These are phyloP conservation scores for Ophiostoma tasmaniense DNA, from an alignment of 2,329 filamentous ascomycete genomes.

Conservation along the genomic window DNA sequence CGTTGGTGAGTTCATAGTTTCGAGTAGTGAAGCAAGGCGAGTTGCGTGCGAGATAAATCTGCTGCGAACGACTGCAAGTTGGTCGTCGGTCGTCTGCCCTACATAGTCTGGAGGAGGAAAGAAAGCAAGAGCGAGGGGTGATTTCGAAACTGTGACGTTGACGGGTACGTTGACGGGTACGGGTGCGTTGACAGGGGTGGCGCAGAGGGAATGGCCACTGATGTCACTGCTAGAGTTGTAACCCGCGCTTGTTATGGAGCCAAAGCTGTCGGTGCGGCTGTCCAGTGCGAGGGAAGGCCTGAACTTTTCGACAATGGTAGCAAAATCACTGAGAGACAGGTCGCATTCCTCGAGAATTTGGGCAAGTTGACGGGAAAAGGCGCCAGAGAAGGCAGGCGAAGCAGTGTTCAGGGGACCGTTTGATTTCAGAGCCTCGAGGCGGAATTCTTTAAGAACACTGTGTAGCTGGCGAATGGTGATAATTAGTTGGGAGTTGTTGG, in stretches of 20 bases:
- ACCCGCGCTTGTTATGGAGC: constrained; percentile 1
- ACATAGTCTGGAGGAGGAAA: not conserved
- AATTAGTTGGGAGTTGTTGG: constrained; percentile 42
- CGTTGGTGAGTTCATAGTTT: constrained; percentile 37
- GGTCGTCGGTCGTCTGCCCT: not conserved
- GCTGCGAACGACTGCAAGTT: not conserved
- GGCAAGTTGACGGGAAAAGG: constrained; percentile 42
- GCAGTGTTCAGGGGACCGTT: constrained; percentile 45
- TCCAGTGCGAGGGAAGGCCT: constrained; percentile 16
- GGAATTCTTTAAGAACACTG: constrained; percentile 48
- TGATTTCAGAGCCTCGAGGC: constrained; percentile 47
- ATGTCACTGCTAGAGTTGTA: constrained; percentile 5
- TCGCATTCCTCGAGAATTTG: constrained; percentile 48
- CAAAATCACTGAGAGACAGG: constrained; percentile 46
- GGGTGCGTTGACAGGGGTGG: not conserved
- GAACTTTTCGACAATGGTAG: constrained; percentile 43
- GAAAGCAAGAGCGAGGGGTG: not conserved
- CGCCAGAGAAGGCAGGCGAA: constrained; percentile 26
- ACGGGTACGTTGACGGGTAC: not conserved
- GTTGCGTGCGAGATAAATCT: not conserved
- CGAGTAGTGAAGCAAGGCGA: constrained; percentile 28
- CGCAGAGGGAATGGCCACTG: constrained; percentile 2
- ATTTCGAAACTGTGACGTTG: not conserved
- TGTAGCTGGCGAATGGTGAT: constrained; percentile 45
- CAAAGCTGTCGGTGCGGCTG: not conserved